Percentiles rank a stretch among this genome's conserved stretches.
phyloP scores from a whole-genome alignment of 768 basidiomycete genomes.

The Amyloporia xantha region DNA sequence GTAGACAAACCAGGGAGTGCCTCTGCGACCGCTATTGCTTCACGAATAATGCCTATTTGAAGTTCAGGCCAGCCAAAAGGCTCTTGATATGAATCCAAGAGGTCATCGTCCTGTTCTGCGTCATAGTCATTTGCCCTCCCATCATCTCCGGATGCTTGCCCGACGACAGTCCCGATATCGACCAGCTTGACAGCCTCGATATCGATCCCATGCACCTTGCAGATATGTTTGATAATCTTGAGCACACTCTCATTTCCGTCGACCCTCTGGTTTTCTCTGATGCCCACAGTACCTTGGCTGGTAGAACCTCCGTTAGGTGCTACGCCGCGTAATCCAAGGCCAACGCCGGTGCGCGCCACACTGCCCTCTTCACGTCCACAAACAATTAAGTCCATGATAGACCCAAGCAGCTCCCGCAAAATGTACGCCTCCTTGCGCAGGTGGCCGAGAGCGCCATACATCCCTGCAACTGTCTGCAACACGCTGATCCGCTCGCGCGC shows the following conservation, averaged over 20 bases:
- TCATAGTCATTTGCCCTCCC: neutral
- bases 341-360: slow-evolving; percentile 36
- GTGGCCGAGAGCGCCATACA: slow-evolving; percentile 80
- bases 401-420: slow-evolving; percentile 79
- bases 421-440: slow-evolving; percentile 84
- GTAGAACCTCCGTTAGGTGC: slow-evolving; percentile 24
- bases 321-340: slow-evolving; percentile 43
- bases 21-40: slow-evolving; percentile 88
- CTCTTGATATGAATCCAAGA: slow-evolving; percentile 35
- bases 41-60: slow-evolving; percentile 88
- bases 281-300: slow-evolving; percentile 52
- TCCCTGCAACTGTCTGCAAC: slow-evolving; percentile 62
- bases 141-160: neutral
- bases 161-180: slow-evolving; percentile 8
- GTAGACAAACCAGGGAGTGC: slow-evolving; percentile 70
- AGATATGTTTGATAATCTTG: slow-evolving; percentile 63
- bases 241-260: slow-evolving; percentile 84
- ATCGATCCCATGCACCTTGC: slow-evolving; percentile 76
- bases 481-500: slow-evolving; percentile 67
- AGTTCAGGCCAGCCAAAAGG: slow-evolving; percentile 91
- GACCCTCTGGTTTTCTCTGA: slow-evolving; percentile 65
- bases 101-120: slow-evolving; percentile 26
- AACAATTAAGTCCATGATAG: slow-evolving; percentile 80
- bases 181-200: slow-evolving; percentile 62
- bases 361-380: slow-evolving; percentile 71